Conservation (phyloP, 768 basidiomycete species). For the Tricholoma saponaceum region DNA sequence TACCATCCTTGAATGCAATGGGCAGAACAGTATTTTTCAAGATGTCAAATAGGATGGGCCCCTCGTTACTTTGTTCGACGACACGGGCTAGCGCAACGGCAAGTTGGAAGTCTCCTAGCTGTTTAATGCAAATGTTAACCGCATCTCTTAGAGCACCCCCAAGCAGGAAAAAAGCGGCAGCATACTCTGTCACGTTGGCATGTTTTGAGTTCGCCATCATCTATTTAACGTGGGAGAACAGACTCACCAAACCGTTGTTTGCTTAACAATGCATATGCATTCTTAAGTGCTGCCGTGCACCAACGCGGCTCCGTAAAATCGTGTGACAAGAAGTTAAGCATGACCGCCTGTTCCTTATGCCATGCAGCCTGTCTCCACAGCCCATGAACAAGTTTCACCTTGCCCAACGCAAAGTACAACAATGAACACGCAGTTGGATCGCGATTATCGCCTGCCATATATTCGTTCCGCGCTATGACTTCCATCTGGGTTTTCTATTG, state of each 20-base stretch:
- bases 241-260: conserved; percentile 87
- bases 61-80: conserved; percentile 78
- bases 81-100: conserved; percentile 85
- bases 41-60: conserved; percentile 69
- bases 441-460: conserved; percentile 80
- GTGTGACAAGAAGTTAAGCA: conserved; percentile 91
- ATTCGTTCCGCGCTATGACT: conserved; percentile 86
- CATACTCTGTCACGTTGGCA: conserved; percentile 63
- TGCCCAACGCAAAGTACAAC: conserved; percentile 93
- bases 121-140: conserved; percentile 83
- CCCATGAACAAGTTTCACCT: conserved; percentile 87
- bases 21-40: conserved; percentile 77
- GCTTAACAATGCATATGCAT: conserved; percentile 87
- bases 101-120: conserved; percentile 87
- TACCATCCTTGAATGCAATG: conserved; percentile 79
- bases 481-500: conserved; percentile 78
- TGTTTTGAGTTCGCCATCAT: background rate
- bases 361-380: conserved; percentile 94
- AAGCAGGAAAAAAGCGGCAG: conserved; percentile 96
- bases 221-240: background rate
- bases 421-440: conserved; percentile 89
- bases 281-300: conserved; percentile 93
- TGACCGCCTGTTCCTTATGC: conserved; percentile 84
- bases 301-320: conserved; percentile 83
- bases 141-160: conserved; percentile 89